A percentile compares a stretch with the other conserved stretches of the same genome.
Evolutionary conservation across 2,329 filamentous ascomycete species (phyloP).

Genomic region (Zymoseptoria ardabiliae): DNA sequence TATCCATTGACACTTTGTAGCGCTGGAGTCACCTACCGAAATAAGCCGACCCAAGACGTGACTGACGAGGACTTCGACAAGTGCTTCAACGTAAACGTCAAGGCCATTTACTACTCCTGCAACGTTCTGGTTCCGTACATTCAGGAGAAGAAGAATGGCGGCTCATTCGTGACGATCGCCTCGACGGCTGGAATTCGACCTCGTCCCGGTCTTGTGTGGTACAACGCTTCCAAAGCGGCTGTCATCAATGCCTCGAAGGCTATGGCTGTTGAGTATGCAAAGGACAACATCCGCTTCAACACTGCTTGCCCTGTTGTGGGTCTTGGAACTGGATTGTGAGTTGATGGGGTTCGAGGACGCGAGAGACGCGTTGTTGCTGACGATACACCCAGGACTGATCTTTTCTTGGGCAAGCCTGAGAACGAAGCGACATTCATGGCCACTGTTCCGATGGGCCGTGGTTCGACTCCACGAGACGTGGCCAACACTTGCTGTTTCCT

Average conservation of each 20-base stretch:
- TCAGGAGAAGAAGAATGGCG: constrained; percentile 49
- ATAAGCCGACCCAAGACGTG: constrained; percentile 57
- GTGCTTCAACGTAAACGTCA: constrained; percentile 63
- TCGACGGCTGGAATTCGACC: constrained; percentile 58
- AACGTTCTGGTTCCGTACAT: constrained; percentile 55
- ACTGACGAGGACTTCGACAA: constrained; percentile 60
- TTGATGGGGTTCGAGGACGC: constrained; percentile 22
- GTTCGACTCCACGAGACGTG: constrained; percentile 56
- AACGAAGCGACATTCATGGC: constrained; percentile 51
- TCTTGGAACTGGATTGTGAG: constrained; percentile 28
- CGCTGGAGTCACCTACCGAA: constrained; percentile 51
- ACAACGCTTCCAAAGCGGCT: constrained; percentile 62
- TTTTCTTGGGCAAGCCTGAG: constrained; percentile 54
- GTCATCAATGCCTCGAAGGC: constrained; percentile 55
- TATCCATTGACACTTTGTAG: constrained; percentile 29
- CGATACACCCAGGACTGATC: constrained; percentile 17
- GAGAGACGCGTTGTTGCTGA: constrained; percentile 34
- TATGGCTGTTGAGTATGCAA: constrained; percentile 66
- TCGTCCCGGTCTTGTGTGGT: constrained; percentile 59
- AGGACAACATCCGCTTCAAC: constrained; percentile 66
- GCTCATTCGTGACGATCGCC: constrained; percentile 58
- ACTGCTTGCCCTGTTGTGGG: constrained; percentile 49
- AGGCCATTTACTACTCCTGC: constrained; percentile 56
- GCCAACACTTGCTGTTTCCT: constrained; percentile 65
- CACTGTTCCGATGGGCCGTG: constrained; percentile 49